These are phyloP conservation scores for Penicillium steckii DNA, from an alignment of 495 filamentous ascomycete species.

Conservation along the genomic window DNA sequence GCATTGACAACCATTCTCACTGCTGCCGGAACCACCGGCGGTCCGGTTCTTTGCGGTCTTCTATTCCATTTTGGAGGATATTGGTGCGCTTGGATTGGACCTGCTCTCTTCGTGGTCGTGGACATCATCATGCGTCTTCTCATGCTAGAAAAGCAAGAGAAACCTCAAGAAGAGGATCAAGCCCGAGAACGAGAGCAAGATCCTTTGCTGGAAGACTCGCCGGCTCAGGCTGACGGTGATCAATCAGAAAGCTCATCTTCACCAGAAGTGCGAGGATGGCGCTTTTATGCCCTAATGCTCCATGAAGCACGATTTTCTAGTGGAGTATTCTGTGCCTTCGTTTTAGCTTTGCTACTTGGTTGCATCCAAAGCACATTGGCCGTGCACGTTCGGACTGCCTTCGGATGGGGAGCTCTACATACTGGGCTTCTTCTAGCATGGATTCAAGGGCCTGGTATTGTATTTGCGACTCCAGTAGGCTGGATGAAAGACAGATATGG, in stretches of 20 bases:
- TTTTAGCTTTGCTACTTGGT: slow-evolving; percentile 21
- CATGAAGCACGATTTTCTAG: slow-evolving; percentile 20
- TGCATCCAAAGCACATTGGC: slow-evolving; percentile 32
- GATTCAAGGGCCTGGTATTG: slow-evolving; percentile 27
- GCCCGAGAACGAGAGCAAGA: background rate
- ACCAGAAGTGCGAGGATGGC: slow-evolving; percentile 8
- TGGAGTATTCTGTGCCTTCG: slow-evolving; percentile 19
- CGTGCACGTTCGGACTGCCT: slow-evolving; percentile 27
- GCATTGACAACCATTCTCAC: slow-evolving; percentile 14
- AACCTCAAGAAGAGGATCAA: background rate
- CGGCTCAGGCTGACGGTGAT: background rate
- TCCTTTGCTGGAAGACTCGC: background rate
- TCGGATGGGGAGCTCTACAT: slow-evolving; percentile 29
- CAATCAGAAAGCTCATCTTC: background rate
- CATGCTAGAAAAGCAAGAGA: slow-evolving; percentile 26
- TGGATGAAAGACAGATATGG: slow-evolving; percentile 32
- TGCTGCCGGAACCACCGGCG: slow-evolving; percentile 19
- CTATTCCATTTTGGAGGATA: slow-evolving; percentile 28
- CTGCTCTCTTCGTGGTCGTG: slow-evolving; percentile 17
- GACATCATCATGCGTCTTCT: slow-evolving; percentile 32
- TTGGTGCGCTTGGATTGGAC: slow-evolving; percentile 29
- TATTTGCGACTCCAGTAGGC: slow-evolving; percentile 21
- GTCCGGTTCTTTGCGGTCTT: slow-evolving; percentile 24
- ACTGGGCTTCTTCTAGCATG: slow-evolving; percentile 30
- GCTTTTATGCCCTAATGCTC: slow-evolving; percentile 25